These are phyloP conservation scores for Aegilops umbellulata DNA, from an alignment of 176 grass and related monocot species.

Conservation along the genomic window DNA sequence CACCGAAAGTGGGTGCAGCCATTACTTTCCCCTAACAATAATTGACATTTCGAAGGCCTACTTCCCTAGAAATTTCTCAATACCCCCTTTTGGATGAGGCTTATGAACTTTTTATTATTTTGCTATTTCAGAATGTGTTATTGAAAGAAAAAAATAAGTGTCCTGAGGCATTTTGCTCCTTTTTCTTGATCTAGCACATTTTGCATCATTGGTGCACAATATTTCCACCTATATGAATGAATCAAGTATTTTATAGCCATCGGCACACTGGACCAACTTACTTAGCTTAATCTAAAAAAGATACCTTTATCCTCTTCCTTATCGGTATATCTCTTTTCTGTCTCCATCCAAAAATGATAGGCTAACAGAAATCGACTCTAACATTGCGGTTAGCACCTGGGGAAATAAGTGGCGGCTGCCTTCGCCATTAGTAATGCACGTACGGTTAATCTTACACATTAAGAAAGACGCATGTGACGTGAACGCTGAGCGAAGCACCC, in stretches of 20 bases:
- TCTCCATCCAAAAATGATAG: not conserved
- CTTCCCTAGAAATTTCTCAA: no score
- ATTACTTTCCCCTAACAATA: no score
- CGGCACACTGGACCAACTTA: not conserved
- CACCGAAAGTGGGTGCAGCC: no score
- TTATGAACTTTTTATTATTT: no score
- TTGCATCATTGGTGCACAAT: no score
- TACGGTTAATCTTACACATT: not conserved
- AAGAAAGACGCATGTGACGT: not conserved
- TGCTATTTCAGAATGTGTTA: no score
- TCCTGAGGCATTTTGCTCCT: no score
- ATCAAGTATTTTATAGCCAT: not conserved
- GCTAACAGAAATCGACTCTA: conserved; percentile 14
- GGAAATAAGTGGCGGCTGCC: not conserved
- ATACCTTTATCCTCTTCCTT: conserved; percentile 15
- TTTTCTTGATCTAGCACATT: no score
- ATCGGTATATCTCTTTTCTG: conserved; percentile 10
- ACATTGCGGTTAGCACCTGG: not conserved
- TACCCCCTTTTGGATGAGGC: no score
- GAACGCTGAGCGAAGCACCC: not conserved
- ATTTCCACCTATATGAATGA: no score
- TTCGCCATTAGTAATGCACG: not conserved
- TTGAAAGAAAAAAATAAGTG: no score
- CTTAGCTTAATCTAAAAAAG: not conserved
- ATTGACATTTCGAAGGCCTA: no score